Evolutionary conservation across 2,329 filamentous ascomycete species (phyloP).

Genomic region (Cladosporium sp.): DNA sequence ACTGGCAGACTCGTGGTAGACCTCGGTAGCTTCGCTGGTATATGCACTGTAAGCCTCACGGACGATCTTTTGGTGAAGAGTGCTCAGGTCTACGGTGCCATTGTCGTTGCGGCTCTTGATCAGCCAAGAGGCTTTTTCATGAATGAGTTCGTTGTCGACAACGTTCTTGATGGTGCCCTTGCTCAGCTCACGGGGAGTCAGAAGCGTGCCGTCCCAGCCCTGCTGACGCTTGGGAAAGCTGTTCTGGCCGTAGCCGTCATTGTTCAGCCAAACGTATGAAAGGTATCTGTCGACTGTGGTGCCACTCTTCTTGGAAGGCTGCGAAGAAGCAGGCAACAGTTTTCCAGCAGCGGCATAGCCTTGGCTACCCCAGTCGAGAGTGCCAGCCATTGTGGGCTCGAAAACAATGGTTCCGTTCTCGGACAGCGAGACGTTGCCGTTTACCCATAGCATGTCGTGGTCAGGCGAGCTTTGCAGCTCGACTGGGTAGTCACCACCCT

Average conservation of each 20-base stretch:
- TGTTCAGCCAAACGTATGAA: slow-evolving; percentile 41
- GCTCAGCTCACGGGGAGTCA: slow-evolving; percentile 41
- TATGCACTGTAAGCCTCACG: slow-evolving; percentile 35
- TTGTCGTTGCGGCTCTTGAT: slow-evolving; percentile 29
- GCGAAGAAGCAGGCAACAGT: slow-evolving; percentile 34
- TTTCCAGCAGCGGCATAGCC: slow-evolving; percentile 44
- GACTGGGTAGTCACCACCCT: slow-evolving; percentile 39
- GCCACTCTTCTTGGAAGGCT: slow-evolving; percentile 35
- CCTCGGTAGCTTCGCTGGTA: slow-evolving; percentile 23
- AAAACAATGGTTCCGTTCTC: slow-evolving; percentile 29
- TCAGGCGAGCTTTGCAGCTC: slow-evolving; percentile 28
- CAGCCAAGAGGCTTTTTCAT: slow-evolving; percentile 39
- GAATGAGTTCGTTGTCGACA: slow-evolving; percentile 37
- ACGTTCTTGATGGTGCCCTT: slow-evolving; percentile 38
- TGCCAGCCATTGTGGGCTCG: slow-evolving; percentile 38
- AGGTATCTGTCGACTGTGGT: slow-evolving; percentile 39
- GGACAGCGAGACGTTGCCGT: slow-evolving; percentile 31
- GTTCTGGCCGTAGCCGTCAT: slow-evolving; percentile 38
- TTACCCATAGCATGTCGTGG: slow-evolving; percentile 41
- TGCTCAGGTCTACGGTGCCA: slow-evolving; percentile 33
- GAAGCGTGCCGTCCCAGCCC: slow-evolving; percentile 42
- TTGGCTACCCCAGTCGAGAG: slow-evolving; percentile 38
- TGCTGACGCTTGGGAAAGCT: slow-evolving; percentile 39
- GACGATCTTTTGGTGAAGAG: slow-evolving; percentile 37
- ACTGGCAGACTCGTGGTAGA: slow-evolving; percentile 16